Evolutionary conservation across 805 yeast genomes (phyloP), one percentile per base, ranked within the genome.

Genomic region (Candida rishiriensis): DNA sequence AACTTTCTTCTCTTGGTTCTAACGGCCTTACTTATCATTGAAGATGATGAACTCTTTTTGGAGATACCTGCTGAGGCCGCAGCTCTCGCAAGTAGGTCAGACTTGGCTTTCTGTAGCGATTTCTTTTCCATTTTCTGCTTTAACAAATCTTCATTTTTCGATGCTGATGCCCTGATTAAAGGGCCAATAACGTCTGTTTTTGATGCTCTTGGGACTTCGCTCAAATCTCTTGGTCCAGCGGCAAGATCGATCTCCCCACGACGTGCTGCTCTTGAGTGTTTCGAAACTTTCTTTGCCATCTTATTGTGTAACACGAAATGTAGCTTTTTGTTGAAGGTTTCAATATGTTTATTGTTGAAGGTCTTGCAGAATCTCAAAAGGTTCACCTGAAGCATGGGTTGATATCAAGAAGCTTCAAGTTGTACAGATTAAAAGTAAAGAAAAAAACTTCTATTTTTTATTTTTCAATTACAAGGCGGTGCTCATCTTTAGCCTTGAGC

Each of bases 241-340:
- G 56, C 47, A 3, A 54, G 65, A 1, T 74, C 69, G 15, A 66
- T 72, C 47, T 72, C 76, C 7, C 83, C 84, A 60, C 88, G 72
- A 66, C 90, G 79, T 2, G 93, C 90, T 2, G 89, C 88, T 67
- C 93, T 75, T 36, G 89, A 81, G 48, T 75, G 80, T 52, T 82
- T 83, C 15, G 88, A 81, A 26, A 81, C 75, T 30, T 53, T 51
- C 44, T 57, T 57, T 3, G 59, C 64, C 64, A 59, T 58, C 12
- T 30, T 36, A 8, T 39, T 21, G 26, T 21, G 7, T 5, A 7
- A 21, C 7, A 5, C 26, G 7, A 5, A 21, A 21, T 7, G 26
- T 21, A 21, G 26, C 7, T 21, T 5, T 21, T 4, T 21, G 7
- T 7, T 21, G 4, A 21, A 21, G 7, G 4, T 21, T 21, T 21